A percentile compares a stretch with the other conserved stretches of the same genome.
Conservation (phyloP, 2,329 filamentous ascomycete species). For the Pestalotiopsis fici region DNA sequence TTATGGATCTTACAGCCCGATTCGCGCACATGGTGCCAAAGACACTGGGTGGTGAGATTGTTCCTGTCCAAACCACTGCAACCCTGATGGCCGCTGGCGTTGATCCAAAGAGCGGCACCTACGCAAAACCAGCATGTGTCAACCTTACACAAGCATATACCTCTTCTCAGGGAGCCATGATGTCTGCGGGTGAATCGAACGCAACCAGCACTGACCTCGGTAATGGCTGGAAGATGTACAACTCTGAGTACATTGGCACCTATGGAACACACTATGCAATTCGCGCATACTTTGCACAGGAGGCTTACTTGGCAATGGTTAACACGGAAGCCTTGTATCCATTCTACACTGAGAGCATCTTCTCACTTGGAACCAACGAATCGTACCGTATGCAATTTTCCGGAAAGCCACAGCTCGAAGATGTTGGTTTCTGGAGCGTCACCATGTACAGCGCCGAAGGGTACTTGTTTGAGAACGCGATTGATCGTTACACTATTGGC, state of each 20-base stretch:
- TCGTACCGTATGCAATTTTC: background rate
- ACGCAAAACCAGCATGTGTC: background rate
- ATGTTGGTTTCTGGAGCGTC: conserved; percentile 1
- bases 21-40: background rate
- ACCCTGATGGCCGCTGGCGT: background rate
- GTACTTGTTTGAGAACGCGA: background rate
- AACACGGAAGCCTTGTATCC: background rate
- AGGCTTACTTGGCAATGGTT: background rate
- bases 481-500: background rate
- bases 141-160: background rate
- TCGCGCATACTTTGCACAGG: background rate
- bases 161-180: background rate
- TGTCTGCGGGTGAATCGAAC: background rate
- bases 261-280: background rate
- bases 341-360: background rate
- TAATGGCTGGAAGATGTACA: background rate
- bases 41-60: background rate
- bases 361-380: background rate
- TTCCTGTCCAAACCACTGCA: background rate
- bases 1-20: background rate
- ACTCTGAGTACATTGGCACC: background rate
- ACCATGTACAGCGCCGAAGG: background rate
- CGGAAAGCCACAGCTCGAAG: background rate
- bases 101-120: background rate
- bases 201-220: background rate